Evolutionary conservation across 2,329 filamentous ascomycete genomes (phyloP), one percentile per base, ranked within the genome.

Genomic region (Aspergillus latus): DNA sequence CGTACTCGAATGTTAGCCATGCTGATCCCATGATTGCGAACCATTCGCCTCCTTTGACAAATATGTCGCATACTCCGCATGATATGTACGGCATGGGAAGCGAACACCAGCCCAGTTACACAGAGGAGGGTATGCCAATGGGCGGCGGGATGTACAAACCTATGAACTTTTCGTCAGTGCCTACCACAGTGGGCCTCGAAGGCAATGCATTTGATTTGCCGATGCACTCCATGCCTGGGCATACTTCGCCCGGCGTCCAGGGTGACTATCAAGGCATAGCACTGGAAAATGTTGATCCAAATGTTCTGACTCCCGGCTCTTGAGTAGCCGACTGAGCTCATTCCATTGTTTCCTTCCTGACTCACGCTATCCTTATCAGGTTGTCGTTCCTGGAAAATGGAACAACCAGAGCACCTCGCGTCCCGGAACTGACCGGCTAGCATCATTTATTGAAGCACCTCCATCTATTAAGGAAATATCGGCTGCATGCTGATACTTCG

Each of bases 101-200:
- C 5, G 73, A 75, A 52, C 68, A 71, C 37, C 66, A 71, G 45
- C 59, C 64, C 2, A 62, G 60, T 15, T 68, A 67, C 48, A 59
- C 88, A 3, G 93, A 97, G 63, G 93, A 97, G 62, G 88, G 89
- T 11, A 79, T 87, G 60, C 86, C 87, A 61, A 78, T 97, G 68
- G 91, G 90, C 61, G 93, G 97, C 72, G 34, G 34, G 34, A 90
- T 96, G 82, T 97, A 96, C 76, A 97, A 97, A 78, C 92, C 96
- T 46, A 85, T 97, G 68, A 91, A 90, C 68, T 80, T 96, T 62
- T 86, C 89, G 0, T 86, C 89, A 0, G 90, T 96, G 80, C 88
- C 93, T 66, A 86, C 88, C 30, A 79, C 82, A 3, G 67, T 69
- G 56, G 68, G 77, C 29, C 75, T 81, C 44, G 80, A 84, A 53